Conservation (phyloP, 129 eudicot species). For the Escallonia herrerae region DNA sequence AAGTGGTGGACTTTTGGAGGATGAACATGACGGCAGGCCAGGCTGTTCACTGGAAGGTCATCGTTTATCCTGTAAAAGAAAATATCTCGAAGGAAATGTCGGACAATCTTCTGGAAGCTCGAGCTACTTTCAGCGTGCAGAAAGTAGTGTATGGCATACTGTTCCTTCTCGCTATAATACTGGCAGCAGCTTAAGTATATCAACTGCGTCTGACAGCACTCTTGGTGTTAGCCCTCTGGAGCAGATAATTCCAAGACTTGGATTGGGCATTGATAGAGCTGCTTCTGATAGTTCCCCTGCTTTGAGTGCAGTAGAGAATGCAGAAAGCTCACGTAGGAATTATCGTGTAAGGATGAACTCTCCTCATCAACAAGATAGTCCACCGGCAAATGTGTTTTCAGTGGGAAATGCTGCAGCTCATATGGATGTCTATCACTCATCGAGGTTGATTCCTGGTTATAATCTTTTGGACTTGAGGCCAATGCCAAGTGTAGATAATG, state of each 20-base stretch:
- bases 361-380: slow-evolving; percentile 39
- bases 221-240: slow-evolving; percentile 17
- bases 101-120: slow-evolving; percentile 73
- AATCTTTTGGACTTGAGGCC: slow-evolving; percentile 36
- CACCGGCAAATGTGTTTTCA: slow-evolving; percentile 17
- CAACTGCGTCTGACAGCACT: slow-evolving; percentile 25
- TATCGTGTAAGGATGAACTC: slow-evolving; percentile 52
- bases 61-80: slow-evolving; percentile 62
- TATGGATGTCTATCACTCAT: slow-evolving; percentile 26
- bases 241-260: slow-evolving; percentile 45
- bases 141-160: slow-evolving; percentile 39
- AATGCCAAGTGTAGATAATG: slow-evolving; percentile 21
- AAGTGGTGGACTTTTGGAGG: slow-evolving; percentile 23
- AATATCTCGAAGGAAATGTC: slow-evolving; percentile 44
- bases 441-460: slow-evolving; percentile 27
- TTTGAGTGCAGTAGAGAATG: slow-evolving; percentile 15
- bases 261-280: slow-evolving; percentile 36
- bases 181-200: slow-evolving; percentile 11
- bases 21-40: slow-evolving; percentile 28
- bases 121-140: slow-evolving; percentile 31
- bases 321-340: slow-evolving; percentile 54
- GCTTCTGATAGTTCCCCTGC: slow-evolving; percentile 32
- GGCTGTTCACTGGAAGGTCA: slow-evolving; percentile 36
- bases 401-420: slow-evolving; percentile 20
- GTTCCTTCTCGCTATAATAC: slow-evolving; percentile 19